Base-by-base conservation (phyloP, 139 green algal genomes). In the Coelastrella sp. region DNA sequence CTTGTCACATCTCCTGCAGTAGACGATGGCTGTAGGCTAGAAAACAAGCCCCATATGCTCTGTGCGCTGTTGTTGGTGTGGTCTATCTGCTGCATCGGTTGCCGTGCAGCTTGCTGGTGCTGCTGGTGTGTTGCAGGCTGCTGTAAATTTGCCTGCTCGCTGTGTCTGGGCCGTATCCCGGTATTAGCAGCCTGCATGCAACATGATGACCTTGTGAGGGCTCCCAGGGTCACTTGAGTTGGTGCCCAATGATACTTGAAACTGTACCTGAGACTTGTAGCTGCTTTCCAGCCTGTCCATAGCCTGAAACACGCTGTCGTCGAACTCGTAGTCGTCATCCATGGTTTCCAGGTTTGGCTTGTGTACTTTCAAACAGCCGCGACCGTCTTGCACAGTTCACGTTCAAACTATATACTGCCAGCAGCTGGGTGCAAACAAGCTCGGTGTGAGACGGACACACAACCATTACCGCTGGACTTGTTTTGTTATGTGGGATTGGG, bases 301-400 rank as follows among this genome's bases (percentile, higher is more conserved):
- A 17, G 78, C 78, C 32, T 84, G 78, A 8, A 84, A 58, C 10
- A 84, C 10, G 2, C 54, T 71, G 14, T 84, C 78, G 32, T 84
- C 78, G 56, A 84, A 84, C 4, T 66, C 74, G 58, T 58, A 84
- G 13, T 84, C 78, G 54, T 84, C 78, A 11, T 66, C 17, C 78
- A 84, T 84, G 7, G 5, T 8, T 10, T 77, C 11, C 20, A 20
- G 14, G n/a, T 22, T 19, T 77, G 17, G 71, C n/a, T 77, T 5
- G 71, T 47, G 32, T 47, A 47, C 32, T 47, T 47, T 47, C 32
- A 47, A 47, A 47, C 32, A 47, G 32, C 32, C 32, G 32, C 32
- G 32, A 47, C 32, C 32, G 32, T 47, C 32, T 47, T 47, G 32
- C 32, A 47, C 32, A 47, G 32, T 47, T 47, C 32, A 47, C 32